Base-by-base conservation (phyloP, 2,329 filamentous ascomycete genomes). In the Alternaria panax region DNA sequence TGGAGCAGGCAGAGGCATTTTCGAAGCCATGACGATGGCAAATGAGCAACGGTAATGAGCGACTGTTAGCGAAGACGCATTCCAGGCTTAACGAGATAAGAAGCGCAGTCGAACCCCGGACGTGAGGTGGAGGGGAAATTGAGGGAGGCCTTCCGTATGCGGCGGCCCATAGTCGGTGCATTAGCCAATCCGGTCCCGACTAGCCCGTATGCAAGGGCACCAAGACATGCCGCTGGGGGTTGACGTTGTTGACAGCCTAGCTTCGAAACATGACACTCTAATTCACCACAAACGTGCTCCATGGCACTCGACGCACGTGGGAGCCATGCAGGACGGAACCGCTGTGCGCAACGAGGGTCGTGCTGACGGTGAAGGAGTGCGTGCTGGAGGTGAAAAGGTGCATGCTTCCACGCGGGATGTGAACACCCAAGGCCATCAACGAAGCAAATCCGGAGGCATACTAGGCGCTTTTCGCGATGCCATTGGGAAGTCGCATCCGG, bases 371-470 rank as follows among this genome's bases (percentile, higher is more conserved):
- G 45, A 32, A 20, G 20, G 27, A 32, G 43, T 14, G 27, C 28
- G 28, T 30, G 28, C 28, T 30, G 28, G 12, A 8, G 9, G 28
- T 11, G 28, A 30, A 34, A 34, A 14, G 16, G 43, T 32, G 28
- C 16, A 32, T 47, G 36, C n/a, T 20, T n/a, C 16, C n/a, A n/a
- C 36, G 8, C 36, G 36, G 4, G n/a, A 38, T 9, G 45, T 24
- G 28, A 36, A 48, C 14, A 48, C 48, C 42, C 46, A 38, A 36
- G 38, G 28, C 16, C 48, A 60, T 34, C 46, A 80, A 71, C 82
- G 86, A 73, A 87, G 80, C 68, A 78, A 86, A 51, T 90, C 88
- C 25, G 87, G 87, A 32, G 86, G 87, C 59, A 81, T 93, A 42
- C 80, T 94, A 28, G 89, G 89, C 40, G 87, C 85, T 64, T 59